Base-by-base conservation (phyloP, 108 stramenopile genomes). In the Skeletonema costatum region DNA sequence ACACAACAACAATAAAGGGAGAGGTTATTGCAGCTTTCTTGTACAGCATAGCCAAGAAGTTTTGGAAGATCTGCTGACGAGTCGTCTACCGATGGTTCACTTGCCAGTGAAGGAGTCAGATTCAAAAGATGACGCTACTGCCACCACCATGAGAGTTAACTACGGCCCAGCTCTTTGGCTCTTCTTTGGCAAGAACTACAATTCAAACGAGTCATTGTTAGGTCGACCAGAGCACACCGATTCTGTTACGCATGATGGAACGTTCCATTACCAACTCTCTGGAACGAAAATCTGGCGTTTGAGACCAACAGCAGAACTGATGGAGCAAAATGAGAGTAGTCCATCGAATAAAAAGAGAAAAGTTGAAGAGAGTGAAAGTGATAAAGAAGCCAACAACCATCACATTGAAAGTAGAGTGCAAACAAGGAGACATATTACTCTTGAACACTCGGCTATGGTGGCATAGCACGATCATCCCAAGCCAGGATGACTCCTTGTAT, bases 181-280 rank as follows among this genome's bases (percentile, higher is more conserved):
- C n/a, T 81, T 81, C 56, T 71, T 81, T 63, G 80, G 79, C 8
- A 80, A 71, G 33, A 85, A 80, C 25, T 61, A 60, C 17, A 33
- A 12, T 14, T 64, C 39, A 25, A 42, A 74, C 2, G 30, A 35
- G 12, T 46, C 67, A 58, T 38, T 97, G 41, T 73, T 74, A 41
- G 96, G 96, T 9, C 83, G 96, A 44, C 89, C 88, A 32, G 93
- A 94, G 71, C 96, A 97, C 72, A 97, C 94, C 1, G 96, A 97
- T 81, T 80, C 87, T 11, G 86, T 97, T 14, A 80, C 87, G 38
- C 93, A 94, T 75, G 94, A 95, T 81, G 96, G 96, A 30, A 97
- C 96, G 9, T 95, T 90, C 85, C 94, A 97, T 81, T 92, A 87
- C 81, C 96, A 97, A 66, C 60, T 94, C 33, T 87, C 88, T 9